Percentiles rank a stretch among this genome's conserved stretches.
phyloP scores from a whole-genome alignment of 2,329 filamentous ascomycete genomes.

The Polychaeton citri region DNA sequence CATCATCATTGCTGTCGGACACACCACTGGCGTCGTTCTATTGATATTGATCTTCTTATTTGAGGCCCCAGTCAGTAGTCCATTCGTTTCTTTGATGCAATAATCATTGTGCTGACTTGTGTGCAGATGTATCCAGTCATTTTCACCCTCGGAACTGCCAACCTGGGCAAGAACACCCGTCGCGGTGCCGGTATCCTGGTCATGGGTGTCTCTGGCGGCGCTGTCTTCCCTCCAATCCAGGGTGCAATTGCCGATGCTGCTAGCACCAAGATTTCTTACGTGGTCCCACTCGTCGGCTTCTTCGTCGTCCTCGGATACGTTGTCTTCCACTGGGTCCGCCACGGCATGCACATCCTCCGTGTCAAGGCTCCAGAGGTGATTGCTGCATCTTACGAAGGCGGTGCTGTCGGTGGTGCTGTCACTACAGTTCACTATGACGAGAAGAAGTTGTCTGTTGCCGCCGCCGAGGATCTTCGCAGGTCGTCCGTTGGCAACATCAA shows the following conservation, averaged over 20 bases:
- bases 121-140: conserved; percentile 27
- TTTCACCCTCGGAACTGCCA: conserved; percentile 27
- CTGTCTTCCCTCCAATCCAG: conserved; percentile 25
- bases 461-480: conserved; percentile 13
- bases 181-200: conserved; percentile 28
- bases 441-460: conserved; percentile 16
- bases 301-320: conserved; percentile 25
- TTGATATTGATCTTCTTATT: conserved; percentile 26
- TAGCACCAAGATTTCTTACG: conserved; percentile 29
- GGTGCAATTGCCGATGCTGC: conserved; percentile 27
- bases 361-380: conserved; percentile 18
- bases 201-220: conserved; percentile 24
- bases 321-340: conserved; percentile 18
- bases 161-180: conserved; percentile 25
- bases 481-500: conserved; percentile 15
- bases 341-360: conserved; percentile 20
- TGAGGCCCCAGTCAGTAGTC: conserved; percentile 10
- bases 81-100: neutral
- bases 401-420: conserved; percentile 20
- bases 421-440: conserved; percentile 22
- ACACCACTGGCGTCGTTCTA: conserved; percentile 19
- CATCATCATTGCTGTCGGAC: conserved; percentile 19
- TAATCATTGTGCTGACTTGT: conserved; percentile 10
- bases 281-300: conserved; percentile 32
- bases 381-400: conserved; percentile 17